Evolutionary conservation across 805 yeast species (phyloP).

Genomic region (Yarrowia phangngaensis): DNA sequence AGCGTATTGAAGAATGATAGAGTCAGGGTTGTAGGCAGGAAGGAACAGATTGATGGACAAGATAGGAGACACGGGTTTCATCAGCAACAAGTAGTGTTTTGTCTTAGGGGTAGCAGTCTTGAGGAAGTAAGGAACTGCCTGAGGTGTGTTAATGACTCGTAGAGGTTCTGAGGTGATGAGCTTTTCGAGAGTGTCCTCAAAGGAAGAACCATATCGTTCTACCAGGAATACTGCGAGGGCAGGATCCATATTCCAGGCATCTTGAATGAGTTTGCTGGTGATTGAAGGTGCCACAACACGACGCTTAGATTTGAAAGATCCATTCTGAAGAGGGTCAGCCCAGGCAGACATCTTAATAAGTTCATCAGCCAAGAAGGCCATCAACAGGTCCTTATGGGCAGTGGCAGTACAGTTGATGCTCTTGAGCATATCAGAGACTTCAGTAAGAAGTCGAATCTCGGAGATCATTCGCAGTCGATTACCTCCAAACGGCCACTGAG

Average conservation of each 20-base stretch:
- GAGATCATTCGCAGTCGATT: slow-evolving; percentile 67
- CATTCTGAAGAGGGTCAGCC: slow-evolving; percentile 59
- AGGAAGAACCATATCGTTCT: slow-evolving; percentile 47
- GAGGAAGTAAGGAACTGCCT: slow-evolving; percentile 55
- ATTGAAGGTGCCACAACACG: slow-evolving; percentile 24
- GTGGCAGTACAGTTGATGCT: slow-evolving; percentile 28
- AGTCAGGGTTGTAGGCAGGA: slow-evolving; percentile 65
- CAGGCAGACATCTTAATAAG: slow-evolving; percentile 68
- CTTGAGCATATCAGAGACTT: slow-evolving; percentile 44
- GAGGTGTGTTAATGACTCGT: slow-evolving; percentile 52
- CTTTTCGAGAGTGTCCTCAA: slow-evolving; percentile 42
- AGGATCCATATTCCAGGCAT: slow-evolving; percentile 67
- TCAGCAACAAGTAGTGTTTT: slow-evolving; percentile 47
- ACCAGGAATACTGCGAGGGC: slow-evolving; percentile 67
- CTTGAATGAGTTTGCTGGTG: slow-evolving; percentile 42
- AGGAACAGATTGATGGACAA: slow-evolving; percentile 79
- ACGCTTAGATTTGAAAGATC: slow-evolving; percentile 24
- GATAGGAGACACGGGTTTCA: slow-evolving; percentile 76
- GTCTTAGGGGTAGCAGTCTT: slow-evolving; percentile 34
- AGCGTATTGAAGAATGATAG: slow-evolving; percentile 75
- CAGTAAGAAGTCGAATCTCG: slow-evolving; percentile 58
- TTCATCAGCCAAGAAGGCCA: slow-evolving; percentile 71
- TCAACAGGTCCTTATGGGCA: slow-evolving; percentile 46
- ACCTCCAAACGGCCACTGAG: slow-evolving; percentile 79
- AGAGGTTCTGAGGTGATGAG: slow-evolving; percentile 57